Conservation (phyloP, 306 rosid species). For the Vicia faba region DNA sequence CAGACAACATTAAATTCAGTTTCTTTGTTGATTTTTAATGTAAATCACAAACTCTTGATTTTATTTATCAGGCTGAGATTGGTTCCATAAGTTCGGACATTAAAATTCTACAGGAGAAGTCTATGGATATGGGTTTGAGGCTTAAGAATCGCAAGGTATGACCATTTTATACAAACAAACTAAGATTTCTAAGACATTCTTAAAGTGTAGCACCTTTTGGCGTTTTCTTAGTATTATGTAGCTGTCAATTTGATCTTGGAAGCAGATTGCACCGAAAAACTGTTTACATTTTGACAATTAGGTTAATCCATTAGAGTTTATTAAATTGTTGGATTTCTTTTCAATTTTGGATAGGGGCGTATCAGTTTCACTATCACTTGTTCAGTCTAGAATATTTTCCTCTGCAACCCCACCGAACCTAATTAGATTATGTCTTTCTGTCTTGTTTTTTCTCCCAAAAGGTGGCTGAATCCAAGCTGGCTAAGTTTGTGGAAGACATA, state of each 20-base stretch:
- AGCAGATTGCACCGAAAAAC: conserved; percentile 19
- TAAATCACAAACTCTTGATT: conserved; percentile 26
- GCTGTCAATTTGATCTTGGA: conserved; percentile 10
- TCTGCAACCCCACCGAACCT: conserved; percentile 1
- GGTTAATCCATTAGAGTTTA: conserved; percentile 9
- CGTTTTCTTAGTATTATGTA: conserved; percentile 18
- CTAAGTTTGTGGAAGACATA: conserved; percentile 95
- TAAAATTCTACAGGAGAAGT: conserved; percentile 94
- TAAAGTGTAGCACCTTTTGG: conserved; percentile 9
- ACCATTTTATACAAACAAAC: neutral
- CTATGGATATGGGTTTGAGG: conserved; percentile 96
- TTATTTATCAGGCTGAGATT: conserved; percentile 70
- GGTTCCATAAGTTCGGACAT: conserved; percentile 99
- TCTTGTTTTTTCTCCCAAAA: conserved; percentile 41
- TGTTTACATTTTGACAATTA: conserved; percentile 26
- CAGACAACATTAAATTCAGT: neutral
- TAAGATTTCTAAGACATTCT: conserved; percentile 10
- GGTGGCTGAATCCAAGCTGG: conserved; percentile 95
- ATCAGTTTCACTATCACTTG: neutral
- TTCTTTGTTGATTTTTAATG: conserved; percentile 27
- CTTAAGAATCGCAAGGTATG: conserved; percentile 99
- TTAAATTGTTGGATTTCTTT: conserved; percentile 11
- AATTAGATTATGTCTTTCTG: neutral
- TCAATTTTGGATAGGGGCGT: neutral
- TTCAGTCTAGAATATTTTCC: neutral